phyloP scores from a whole-genome alignment of 768 basidiomycete species.

The Lentinula guzmanii region DNA sequence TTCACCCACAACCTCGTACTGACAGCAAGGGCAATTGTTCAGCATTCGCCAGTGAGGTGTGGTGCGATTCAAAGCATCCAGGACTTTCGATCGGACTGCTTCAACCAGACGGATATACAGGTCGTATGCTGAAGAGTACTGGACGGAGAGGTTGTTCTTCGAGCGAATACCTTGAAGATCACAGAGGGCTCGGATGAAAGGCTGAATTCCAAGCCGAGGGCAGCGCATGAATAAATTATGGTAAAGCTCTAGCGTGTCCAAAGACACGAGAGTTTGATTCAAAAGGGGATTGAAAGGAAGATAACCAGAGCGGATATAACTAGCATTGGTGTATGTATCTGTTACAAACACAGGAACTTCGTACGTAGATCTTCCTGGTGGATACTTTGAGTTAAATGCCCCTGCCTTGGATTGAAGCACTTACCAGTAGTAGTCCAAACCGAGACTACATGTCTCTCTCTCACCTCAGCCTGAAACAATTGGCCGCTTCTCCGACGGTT shows the following conservation, averaged over 20 bases:
- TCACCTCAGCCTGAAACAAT: too few species aligned
- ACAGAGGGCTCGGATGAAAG: neutral
- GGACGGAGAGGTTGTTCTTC: neutral
- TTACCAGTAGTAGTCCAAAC: too few species aligned
- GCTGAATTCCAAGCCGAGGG: slow-evolving; percentile 12
- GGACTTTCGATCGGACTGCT: neutral
- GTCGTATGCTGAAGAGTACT: slow-evolving; percentile 8
- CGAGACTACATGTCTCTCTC: too few species aligned
- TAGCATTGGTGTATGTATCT: neutral
- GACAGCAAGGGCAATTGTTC: slow-evolving; percentile 12
- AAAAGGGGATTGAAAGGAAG: neutral
- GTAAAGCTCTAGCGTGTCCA: slow-evolving; percentile 5
- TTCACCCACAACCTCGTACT: slow-evolving; percentile 8
- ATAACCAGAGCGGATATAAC: neutral
- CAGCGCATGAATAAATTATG: slow-evolving; percentile 1
- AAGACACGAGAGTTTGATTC: neutral
- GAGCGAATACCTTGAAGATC: slow-evolving; percentile 12
- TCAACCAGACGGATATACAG: slow-evolving; percentile 9
- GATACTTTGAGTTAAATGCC: too few species aligned
- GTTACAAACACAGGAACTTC: too few species aligned
- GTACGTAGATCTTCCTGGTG: too few species aligned
- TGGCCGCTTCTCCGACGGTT: too few species aligned
- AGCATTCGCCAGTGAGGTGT: slow-evolving; percentile 9
- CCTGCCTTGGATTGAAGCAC: too few species aligned
- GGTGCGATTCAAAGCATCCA: slow-evolving; percentile 3